Evolutionary conservation across 2,329 filamentous ascomycete genomes (phyloP).

Genomic region (Amauroascus verrucosus): DNA sequence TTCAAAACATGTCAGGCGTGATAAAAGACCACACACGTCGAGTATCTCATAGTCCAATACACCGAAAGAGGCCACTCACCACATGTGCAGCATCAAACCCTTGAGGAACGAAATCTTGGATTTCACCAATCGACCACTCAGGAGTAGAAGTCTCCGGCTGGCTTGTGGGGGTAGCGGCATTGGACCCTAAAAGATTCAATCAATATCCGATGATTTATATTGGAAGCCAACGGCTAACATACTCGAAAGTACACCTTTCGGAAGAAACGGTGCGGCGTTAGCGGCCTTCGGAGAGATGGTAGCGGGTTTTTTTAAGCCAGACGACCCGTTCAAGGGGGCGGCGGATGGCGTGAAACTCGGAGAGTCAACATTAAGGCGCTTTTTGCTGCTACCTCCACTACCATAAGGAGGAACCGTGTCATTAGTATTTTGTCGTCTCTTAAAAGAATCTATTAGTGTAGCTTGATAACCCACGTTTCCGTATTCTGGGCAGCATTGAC

Average conservation of each 20-base stretch:
- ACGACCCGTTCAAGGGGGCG: conserved; percentile 29
- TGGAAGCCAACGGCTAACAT: conserved; percentile 17
- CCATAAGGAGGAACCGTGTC: not conserved
- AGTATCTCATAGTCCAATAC: not conserved
- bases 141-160: conserved; percentile 33
- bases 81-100: conserved; percentile 32
- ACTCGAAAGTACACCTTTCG: conserved; percentile 30
- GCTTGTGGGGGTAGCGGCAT: conserved; percentile 31
- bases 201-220: not conserved
- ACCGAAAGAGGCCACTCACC: conserved; percentile 29
- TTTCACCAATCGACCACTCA: conserved; percentile 38
- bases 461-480: conserved; percentile 28
- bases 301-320: conserved; percentile 53
- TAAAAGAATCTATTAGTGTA: not conserved
- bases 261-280: conserved; percentile 59
- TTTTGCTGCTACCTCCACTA: conserved; percentile 40
- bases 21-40: not conserved
- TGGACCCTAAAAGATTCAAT: conserved; percentile 27
- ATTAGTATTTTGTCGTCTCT: not conserved
- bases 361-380: conserved; percentile 86
- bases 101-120: conserved; percentile 46
- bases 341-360: conserved; percentile 75
- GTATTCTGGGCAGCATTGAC: conserved; percentile 34
- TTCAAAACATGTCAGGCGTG: not conserved
- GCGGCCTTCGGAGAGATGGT: conserved; percentile 76